These are phyloP conservation scores for Sclerotinia spermophila DNA, from an alignment of 2,329 filamentous ascomycete genomes.

Conservation along the genomic window DNA sequence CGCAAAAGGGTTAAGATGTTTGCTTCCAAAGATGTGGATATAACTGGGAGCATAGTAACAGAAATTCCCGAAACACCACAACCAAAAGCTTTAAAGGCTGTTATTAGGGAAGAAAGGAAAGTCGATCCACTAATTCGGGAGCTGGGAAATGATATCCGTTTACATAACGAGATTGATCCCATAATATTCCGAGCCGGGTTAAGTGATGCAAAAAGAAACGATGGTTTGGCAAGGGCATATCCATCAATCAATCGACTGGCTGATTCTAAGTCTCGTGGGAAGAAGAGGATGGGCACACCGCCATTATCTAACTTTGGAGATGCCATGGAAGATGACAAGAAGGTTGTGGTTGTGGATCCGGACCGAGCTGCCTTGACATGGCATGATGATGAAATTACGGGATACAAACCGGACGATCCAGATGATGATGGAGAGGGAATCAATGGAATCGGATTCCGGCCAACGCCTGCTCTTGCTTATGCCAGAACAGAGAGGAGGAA, in stretches of 20 bases:
- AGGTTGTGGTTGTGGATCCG: conserved; percentile 29
- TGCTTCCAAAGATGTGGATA: conserved; percentile 6
- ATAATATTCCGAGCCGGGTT: conserved; percentile 30
- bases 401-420: conserved; percentile 60
- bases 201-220: conserved; percentile 18
- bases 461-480: conserved; percentile 58
- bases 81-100: conserved; percentile 21
- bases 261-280: conserved; percentile 33
- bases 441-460: conserved; percentile 65
- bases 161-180: conserved; percentile 31
- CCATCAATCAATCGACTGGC: conserved; percentile 33
- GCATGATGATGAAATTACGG: conserved; percentile 65
- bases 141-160: conserved; percentile 21
- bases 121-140: conserved; percentile 22
- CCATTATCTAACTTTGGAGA: conserved; percentile 23
- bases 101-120: conserved; percentile 20
- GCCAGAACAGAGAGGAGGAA: conserved; percentile 53
- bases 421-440: conserved; percentile 66
- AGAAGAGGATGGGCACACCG: conserved; percentile 31
- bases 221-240: conserved; percentile 28
- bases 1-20: conserved; percentile 31
- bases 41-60: neutral
- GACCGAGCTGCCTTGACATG: conserved; percentile 58
- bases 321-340: conserved; percentile 13
- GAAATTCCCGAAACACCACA: conserved; percentile 22